Evolutionary conservation across 169 alveolate genomes (phyloP), one percentile per base, ranked within the genome.

Genomic region (Plasmodium adleri): DNA sequence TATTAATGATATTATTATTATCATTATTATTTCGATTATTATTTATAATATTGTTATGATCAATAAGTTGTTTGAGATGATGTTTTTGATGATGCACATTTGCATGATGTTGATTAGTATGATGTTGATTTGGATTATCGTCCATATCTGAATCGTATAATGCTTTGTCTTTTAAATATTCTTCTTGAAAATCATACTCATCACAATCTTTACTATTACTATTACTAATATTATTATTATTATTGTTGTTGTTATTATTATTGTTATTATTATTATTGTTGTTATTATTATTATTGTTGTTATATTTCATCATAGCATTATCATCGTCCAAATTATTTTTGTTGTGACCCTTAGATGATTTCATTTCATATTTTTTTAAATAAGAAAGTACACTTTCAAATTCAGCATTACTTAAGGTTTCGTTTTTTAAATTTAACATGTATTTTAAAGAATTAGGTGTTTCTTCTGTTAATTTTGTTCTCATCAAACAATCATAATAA

Each of bases 401-500:
- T n/a, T 78, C 89, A 43, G 89, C 39, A 66, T 66, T 78, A 43
- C 60, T 78, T 12, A 67, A n/a, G 0, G 75, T 28, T 15, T 64
- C 89, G 20, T 64, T 64, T 43, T 78, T 78, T 13, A 43, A 13
- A 13, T 66, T 78, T 54, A 78, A 50, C 89, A 78, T 78, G 54
- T 78, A 78, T 66, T 78, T 78, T 32, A 78, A 24, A 28, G 71
- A 64, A 66, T 78, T 66, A 1, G 76, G 39, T 1, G 89, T 20
- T 26, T 78, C 89, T 39, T 78, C 76, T 2, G 89, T 15, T 52
- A 78, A 52, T 15, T 78, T 78, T 43, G 89, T 66, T 43, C 89
- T 64, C 89, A 78, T 78, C 2, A 78, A 68, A 52, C 78, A 78
- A 9, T 78, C 89, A 78, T 78, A 78, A 78, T 78, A 78, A 66